Conservation (phyloP, 192 early-diverging fungal species). For the Backusella circina region DNA sequence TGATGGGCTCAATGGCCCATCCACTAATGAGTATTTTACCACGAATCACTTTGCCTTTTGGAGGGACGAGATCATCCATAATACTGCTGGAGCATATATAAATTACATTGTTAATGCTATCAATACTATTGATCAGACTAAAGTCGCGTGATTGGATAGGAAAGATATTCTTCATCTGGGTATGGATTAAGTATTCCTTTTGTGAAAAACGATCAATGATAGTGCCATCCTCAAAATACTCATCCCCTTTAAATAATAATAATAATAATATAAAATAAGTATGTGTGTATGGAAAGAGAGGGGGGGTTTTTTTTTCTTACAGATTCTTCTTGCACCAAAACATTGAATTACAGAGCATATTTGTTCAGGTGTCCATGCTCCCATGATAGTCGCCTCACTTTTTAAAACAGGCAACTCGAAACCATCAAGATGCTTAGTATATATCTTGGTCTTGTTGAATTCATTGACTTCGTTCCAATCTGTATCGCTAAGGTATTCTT, state of each 20-base stretch:
- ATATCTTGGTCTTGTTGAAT: conserved; percentile 33
- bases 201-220: conserved; percentile 40
- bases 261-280: conserved; percentile 33
- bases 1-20: conserved; percentile 40
- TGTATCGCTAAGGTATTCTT: conserved; percentile 29
- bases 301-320: conserved; percentile 25
- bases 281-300: conserved; percentile 32
- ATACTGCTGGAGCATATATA: conserved; percentile 40
- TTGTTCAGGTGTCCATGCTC: conserved; percentile 35
- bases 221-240: conserved; percentile 40
- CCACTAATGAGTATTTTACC: conserved; percentile 38
- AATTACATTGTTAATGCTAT: conserved; percentile 38
- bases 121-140: conserved; percentile 35
- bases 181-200: conserved; percentile 39
- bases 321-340: conserved; percentile 35
- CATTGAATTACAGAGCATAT: conserved; percentile 18
- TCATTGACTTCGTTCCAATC: conserved; percentile 38
- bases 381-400: conserved; percentile 38
- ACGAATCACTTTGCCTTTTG: conserved; percentile 40
- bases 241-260: conserved; percentile 36
- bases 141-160: conserved; percentile 43
- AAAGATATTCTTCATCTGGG: conserved; percentile 31
- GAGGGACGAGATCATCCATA: conserved; percentile 36
- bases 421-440: conserved; percentile 40
- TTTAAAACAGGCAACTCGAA: conserved; percentile 36